Evolutionary conservation across 2,329 filamentous ascomycete species (phyloP).

Genomic region (Colletotrichum sp.): DNA sequence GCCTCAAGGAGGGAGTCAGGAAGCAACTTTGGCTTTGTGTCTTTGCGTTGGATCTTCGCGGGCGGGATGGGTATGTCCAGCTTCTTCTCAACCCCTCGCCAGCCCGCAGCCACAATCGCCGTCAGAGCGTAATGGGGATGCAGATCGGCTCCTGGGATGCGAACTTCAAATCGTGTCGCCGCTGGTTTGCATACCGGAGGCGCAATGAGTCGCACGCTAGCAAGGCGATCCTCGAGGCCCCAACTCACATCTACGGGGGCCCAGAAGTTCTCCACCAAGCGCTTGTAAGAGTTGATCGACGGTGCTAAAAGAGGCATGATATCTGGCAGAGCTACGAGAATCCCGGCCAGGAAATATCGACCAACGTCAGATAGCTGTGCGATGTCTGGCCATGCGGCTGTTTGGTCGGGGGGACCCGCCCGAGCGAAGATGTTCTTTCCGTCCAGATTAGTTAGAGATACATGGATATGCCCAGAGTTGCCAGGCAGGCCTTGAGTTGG

Average conservation of each 20-base stretch:
- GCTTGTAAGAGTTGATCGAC: slow-evolving; percentile 79
- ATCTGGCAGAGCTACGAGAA: slow-evolving; percentile 65
- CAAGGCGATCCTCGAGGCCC: background rate
- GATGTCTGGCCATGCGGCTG: background rate
- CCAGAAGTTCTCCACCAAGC: slow-evolving; percentile 82
- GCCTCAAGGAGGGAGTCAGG: slow-evolving; percentile 75
- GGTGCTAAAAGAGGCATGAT: slow-evolving; percentile 79
- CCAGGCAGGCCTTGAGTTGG: background rate
- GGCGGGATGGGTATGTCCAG: slow-evolving; percentile 70
- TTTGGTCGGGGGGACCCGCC: background rate
- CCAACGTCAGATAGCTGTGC: background rate
- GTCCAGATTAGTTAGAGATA: background rate
- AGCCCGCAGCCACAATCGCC: background rate
- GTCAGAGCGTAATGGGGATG: background rate
- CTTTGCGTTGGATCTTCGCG: slow-evolving; percentile 47
- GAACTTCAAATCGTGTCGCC: background rate
- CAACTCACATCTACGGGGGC: slow-evolving; percentile 54
- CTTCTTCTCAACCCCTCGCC: slow-evolving; percentile 65
- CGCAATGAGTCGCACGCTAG: background rate
- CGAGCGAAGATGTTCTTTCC: background rate
- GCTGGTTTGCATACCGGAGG: background rate
- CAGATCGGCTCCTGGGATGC: background rate
- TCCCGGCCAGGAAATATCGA: background rate
- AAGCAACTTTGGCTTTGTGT: slow-evolving; percentile 42
- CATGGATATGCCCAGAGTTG: background rate